Percentiles rank a stretch among this genome's conserved stretches.
These are phyloP conservation scores for Royoungia palumana DNA, from an alignment of 768 basidiomycete species.

Conservation along the genomic window DNA sequence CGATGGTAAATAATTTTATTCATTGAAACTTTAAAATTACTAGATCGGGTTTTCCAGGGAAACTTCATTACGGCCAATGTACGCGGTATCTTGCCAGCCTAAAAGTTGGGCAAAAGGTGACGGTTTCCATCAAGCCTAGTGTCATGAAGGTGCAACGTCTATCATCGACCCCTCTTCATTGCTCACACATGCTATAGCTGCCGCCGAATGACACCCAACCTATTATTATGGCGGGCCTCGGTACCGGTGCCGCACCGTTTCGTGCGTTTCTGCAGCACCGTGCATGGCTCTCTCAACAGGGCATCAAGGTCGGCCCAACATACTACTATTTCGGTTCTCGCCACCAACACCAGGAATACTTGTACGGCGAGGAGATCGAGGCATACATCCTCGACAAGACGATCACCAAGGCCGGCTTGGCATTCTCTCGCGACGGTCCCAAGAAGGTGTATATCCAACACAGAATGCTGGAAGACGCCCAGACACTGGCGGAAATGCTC, in stretches of 20 bases:
- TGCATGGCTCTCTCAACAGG: constrained; percentile 73
- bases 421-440: constrained; percentile 91
- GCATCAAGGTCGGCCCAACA: constrained; percentile 81
- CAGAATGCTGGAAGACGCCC: constrained; percentile 92
- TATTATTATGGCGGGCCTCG: constrained; percentile 97
- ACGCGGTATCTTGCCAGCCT: constrained; percentile 90
- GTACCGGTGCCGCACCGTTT: constrained; percentile 98
- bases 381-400: constrained; percentile 83
- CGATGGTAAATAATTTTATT: constrained; percentile 52
- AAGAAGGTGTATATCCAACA: constrained; percentile 98
- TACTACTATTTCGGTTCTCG: constrained; percentile 99
- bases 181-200: constrained; percentile 45
- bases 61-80: constrained; percentile 86
- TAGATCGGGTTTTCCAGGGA: constrained; percentile 43
- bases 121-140: constrained; percentile 96
- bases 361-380: constrained; percentile 96
- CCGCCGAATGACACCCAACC: constrained; percentile 84
- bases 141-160: constrained; percentile 84
- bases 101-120: constrained; percentile 85
- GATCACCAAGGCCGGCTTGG: constrained; percentile 87
- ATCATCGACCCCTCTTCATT: neutral
- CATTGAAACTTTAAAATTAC: neutral
- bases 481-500: constrained; percentile 70
- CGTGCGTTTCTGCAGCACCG: constrained; percentile 98
- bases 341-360: constrained; percentile 91